A percentile compares a stretch with the other conserved stretches of the same genome.
phyloP scores from a whole-genome alignment of 148 eudicot species.

The Cornus controversa region DNA sequence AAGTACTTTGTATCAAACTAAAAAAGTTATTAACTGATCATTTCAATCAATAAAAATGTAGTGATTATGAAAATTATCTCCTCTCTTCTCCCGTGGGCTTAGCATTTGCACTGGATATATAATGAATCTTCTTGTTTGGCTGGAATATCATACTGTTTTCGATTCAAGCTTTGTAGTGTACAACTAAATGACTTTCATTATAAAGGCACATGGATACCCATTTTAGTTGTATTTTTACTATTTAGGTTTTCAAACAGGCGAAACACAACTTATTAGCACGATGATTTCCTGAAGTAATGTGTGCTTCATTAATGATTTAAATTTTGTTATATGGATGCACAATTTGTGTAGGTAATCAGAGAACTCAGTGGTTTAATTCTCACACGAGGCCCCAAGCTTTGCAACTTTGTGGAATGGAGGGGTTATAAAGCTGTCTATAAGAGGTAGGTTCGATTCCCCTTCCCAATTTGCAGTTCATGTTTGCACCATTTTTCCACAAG shows the following conservation, averaged over 20 bases:
- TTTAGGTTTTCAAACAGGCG: neutral
- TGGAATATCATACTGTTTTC: neutral
- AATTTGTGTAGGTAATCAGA: slow-evolving; percentile 59
- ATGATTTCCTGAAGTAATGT: neutral
- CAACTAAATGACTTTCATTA: neutral
- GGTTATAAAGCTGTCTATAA: slow-evolving; percentile 90
- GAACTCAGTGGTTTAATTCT: slow-evolving; percentile 89
- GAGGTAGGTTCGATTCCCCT: slow-evolving; percentile 38
- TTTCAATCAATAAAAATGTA: neutral
- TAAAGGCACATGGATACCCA: neutral
- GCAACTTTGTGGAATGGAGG: slow-evolving; percentile 96
- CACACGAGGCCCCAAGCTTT: slow-evolving; percentile 82
- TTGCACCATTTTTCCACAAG: neutral
- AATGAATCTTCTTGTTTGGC: neutral
- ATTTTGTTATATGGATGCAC: slow-evolving; percentile 4
- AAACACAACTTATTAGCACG: neutral
- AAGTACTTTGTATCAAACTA: neutral
- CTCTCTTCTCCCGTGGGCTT: neutral
- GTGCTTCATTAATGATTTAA: neutral
- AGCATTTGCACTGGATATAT: neutral
- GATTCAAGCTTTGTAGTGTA: slow-evolving; percentile 3
- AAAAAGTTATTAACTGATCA: neutral
- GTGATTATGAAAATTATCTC: neutral
- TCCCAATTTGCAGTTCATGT: neutral
- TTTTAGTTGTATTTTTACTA: neutral